Evolutionary conservation across 139 green algal genomes (phyloP).

Genomic region (Coelastrella sp.): DNA sequence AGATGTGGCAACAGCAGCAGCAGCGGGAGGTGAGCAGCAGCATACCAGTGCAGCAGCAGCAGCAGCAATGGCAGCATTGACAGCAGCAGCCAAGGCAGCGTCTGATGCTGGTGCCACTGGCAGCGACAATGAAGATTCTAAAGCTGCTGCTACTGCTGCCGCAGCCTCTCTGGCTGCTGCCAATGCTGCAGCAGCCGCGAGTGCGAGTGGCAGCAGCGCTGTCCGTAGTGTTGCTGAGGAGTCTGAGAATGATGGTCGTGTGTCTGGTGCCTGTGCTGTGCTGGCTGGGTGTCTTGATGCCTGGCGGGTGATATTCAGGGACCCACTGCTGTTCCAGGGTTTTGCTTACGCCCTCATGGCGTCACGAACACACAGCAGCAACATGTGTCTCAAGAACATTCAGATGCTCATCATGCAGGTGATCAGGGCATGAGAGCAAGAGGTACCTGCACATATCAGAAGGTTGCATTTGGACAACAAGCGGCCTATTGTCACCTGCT

Average conservation of each 20-base stretch:
- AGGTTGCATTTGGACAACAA: background rate
- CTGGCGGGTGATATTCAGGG: slow-evolving; percentile 50
- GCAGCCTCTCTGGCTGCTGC: slow-evolving; percentile 12
- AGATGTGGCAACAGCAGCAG: slow-evolving; percentile 3
- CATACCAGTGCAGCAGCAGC: too few relatives aligned
- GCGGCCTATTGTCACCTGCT: background rate
- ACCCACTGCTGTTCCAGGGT: slow-evolving; percentile 46
- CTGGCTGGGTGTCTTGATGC: slow-evolving; percentile 50
- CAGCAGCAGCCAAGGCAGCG: background rate
- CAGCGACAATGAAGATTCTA: background rate
- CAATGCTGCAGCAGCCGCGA: slow-evolving; percentile 23
- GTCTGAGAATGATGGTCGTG: slow-evolving; percentile 57
- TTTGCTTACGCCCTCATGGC: slow-evolving; percentile 58
- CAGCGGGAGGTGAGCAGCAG: too few relatives aligned
- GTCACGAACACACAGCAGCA: slow-evolving; percentile 51
- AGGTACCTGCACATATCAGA: background rate
- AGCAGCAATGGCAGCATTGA: slow-evolving; percentile 12
- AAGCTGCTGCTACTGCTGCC: background rate
- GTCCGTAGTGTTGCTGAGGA: slow-evolving; percentile 17
- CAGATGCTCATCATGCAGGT: slow-evolving; percentile 55
- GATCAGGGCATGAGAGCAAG: background rate
- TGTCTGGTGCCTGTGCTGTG: slow-evolving; percentile 51
- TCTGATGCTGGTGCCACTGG: background rate
- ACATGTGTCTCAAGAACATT: slow-evolving; percentile 55
- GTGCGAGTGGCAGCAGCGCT: slow-evolving; percentile 5